A percentile compares a stretch with the other conserved stretches of the same genome.
These are phyloP conservation scores for Fraxinus anomala DNA, from an alignment of 257 asterid species.

Conservation along the genomic window DNA sequence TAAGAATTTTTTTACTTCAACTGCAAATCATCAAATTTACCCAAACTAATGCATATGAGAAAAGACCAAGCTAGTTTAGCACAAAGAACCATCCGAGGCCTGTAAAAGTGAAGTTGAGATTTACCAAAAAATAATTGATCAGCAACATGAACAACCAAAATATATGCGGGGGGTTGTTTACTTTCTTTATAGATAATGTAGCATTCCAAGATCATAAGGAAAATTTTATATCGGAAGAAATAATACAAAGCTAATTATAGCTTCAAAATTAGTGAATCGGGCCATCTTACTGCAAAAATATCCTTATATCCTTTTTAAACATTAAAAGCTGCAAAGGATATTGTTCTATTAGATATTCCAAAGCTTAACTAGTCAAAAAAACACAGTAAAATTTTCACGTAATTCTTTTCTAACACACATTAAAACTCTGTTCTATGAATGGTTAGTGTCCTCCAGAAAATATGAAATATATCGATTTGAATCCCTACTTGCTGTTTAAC, in stretches of 20 bases:
- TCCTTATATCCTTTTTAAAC: not conserved
- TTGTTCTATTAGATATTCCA: not conserved
- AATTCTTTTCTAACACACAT: too few species aligned
- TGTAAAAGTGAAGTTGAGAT: not conserved
- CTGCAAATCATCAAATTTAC: not conserved
- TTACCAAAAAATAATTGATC: not conserved
- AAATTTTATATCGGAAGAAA: not conserved
- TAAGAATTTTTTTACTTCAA: not conserved
- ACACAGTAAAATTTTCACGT: too few species aligned
- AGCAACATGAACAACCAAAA: not conserved
- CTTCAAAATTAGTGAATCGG: not conserved
- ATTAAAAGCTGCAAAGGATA: not conserved
- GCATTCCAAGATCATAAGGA: not conserved
- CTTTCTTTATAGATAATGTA: too few species aligned
- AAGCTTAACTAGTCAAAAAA: not conserved
- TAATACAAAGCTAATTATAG: not conserved
- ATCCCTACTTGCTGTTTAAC: not conserved
- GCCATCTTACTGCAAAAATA: too few species aligned
- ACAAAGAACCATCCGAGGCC: not conserved
- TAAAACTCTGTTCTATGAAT: not conserved
- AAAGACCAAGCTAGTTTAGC: not conserved
- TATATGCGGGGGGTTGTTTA: not conserved
- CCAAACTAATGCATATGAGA: not conserved
- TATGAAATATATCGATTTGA: not conserved
- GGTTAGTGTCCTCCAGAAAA: not conserved